Base-by-base conservation (phyloP, 106 monocot genomes). In the Iris macrosiphon region DNA sequence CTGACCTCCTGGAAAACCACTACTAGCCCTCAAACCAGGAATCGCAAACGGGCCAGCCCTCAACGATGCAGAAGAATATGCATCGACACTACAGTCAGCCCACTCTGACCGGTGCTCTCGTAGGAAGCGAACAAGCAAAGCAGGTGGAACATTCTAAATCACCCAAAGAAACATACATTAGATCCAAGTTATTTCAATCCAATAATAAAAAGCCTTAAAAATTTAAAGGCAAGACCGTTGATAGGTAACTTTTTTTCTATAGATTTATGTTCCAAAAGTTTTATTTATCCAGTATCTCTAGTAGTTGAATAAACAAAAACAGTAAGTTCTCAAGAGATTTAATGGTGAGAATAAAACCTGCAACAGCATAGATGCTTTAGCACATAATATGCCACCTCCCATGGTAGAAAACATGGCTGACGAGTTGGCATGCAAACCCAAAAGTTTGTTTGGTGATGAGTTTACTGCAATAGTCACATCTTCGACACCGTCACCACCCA, bases 31-130 rank as follows among this genome's bases (percentile, higher is more conserved):
- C 9, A 73, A 31, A 19, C 74, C 75, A n/a, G 91, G 85, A 38
- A 82, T 63, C 2, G 78, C 64, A 65, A 68, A 93, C 4, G 87
- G 75, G 16, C 78, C 75, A 25, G 83, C 67, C 51, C 74, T 79
- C 65, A 88, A 23, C 16, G 87, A 80, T 1, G 93, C 72, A 56
- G 87, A 66, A 49, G 82, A 83, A 64, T 85, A 91, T 15, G 80
- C 65, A 70, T 93, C 93, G 51, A 84, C 75, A 37, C 74, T 72
- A 67, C 69, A 78, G 48, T 93, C 93, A 37, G 93, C 87, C 93
- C 93, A 93, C 28, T 93, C 87, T 39, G 87, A 83, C 2, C 93
- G 76, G 54, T 93, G 93, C 51, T 93, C 93, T 66, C 93, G 71
- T 43, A 93, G 25, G 48, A 93, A 93, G 6, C 83, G 71, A 29